Percentiles rank a stretch among this genome's conserved stretches.
Conservation (phyloP, 176 grass and related monocot genomes). For the Bothriochloa decipiens region DNA sequence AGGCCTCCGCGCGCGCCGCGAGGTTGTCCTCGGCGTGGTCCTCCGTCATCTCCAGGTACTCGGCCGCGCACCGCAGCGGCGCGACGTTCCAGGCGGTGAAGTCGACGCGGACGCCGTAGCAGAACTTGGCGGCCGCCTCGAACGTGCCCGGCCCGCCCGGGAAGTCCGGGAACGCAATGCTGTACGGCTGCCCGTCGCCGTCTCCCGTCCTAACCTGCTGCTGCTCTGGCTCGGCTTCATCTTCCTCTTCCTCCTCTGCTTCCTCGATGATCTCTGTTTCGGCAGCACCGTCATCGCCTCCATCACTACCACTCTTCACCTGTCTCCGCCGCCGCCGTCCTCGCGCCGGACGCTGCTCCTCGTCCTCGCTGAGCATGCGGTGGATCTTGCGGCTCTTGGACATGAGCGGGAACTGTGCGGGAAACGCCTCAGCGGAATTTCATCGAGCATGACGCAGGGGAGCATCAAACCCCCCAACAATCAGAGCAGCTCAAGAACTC, state of each 20-base stretch:
- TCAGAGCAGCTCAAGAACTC: neutral
- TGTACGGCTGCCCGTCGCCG: constrained; percentile 39
- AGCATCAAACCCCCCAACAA: neutral
- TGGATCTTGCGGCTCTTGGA: constrained; percentile 80
- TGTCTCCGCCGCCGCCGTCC: neutral
- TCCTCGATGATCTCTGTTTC: constrained; percentile 60
- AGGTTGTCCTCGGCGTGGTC: constrained; percentile 83
- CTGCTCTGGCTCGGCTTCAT: neutral
- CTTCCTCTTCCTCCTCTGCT: constrained; percentile 15
- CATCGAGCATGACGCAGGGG: constrained; percentile 51
- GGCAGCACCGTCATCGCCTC: constrained; percentile 1
- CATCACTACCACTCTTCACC: neutral
- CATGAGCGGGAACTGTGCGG: constrained; percentile 91
- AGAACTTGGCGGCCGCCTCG: constrained; percentile 81
- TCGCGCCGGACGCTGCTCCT: constrained; percentile 25
- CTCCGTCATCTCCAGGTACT: constrained; percentile 92
- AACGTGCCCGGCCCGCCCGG: constrained; percentile 79
- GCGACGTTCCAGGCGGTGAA: constrained; percentile 80
- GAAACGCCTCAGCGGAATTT: constrained; percentile 50
- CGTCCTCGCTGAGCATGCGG: constrained; percentile 72
- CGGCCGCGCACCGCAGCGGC: constrained; percentile 75
- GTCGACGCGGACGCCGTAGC: constrained; percentile 89
- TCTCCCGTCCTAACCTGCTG: constrained; percentile 26
- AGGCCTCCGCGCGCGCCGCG: constrained; percentile 58
- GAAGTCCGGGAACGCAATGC: constrained; percentile 64